Conservation (phyloP, 2,329 filamentous ascomycete genomes). For the Thelonectria rubi region DNA sequence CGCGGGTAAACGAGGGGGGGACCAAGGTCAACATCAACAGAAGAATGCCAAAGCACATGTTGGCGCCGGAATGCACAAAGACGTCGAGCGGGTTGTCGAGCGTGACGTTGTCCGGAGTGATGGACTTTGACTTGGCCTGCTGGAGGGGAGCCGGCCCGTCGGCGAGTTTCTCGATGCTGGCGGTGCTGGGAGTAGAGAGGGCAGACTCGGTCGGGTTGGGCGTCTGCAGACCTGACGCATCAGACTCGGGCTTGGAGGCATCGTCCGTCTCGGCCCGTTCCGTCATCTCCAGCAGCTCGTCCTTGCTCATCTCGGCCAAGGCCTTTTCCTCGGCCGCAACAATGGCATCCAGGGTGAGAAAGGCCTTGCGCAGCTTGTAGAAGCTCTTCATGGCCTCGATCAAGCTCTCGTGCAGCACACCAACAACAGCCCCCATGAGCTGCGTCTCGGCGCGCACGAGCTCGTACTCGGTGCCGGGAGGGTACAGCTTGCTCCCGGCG, state of each 20-base stretch:
- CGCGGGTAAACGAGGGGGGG: constrained; percentile 86
- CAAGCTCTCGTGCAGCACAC: constrained; percentile 89
- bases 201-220: constrained; percentile 43
- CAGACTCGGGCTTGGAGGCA: constrained; percentile 18
- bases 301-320: constrained; percentile 34
- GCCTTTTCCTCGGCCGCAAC: constrained; percentile 74
- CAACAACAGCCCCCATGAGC: constrained; percentile 88
- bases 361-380: constrained; percentile 91
- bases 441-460: constrained; percentile 86
- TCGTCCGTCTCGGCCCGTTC: constrained; percentile 41
- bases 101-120: constrained; percentile 66
- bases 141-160: constrained; percentile 34
- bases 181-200: constrained; percentile 31
- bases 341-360: constrained; percentile 81
- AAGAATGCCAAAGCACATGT: constrained; percentile 88
- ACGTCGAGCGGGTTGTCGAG: constrained; percentile 81
- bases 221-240: constrained; percentile 56
- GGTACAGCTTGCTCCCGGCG: constrained; percentile 67
- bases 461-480: constrained; percentile 85
- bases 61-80: constrained; percentile 89
- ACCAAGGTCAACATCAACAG: constrained; percentile 91
- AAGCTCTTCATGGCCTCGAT: constrained; percentile 92
- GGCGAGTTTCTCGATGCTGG: constrained; percentile 30
- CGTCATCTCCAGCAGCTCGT: constrained; percentile 10
- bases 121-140: constrained; percentile 46